These are phyloP conservation scores for Favolaschia claudopus DNA, from an alignment of 768 basidiomycete genomes.

Conservation along the genomic window DNA sequence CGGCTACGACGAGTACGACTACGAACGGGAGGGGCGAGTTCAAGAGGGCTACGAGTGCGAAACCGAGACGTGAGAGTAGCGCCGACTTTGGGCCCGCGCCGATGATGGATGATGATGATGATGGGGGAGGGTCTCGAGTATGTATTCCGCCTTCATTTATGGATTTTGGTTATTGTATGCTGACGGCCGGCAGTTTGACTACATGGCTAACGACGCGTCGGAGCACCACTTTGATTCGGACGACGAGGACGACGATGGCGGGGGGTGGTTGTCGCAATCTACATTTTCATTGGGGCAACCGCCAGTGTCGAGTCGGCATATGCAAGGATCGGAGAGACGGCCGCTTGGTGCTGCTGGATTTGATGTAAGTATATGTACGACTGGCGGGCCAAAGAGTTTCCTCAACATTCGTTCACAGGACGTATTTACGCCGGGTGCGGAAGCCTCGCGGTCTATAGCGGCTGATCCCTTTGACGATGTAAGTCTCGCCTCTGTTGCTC, in stretches of 20 bases:
- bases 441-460: slow-evolving; percentile 42
- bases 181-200: slow-evolving; percentile 15
- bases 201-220: slow-evolving; percentile 70
- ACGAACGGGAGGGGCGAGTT: slow-evolving; percentile 63
- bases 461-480: slow-evolving; percentile 71
- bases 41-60: slow-evolving; percentile 51
- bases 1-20: not conserved
- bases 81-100: slow-evolving; percentile 71
- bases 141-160: not conserved
- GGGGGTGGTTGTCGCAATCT: slow-evolving; percentile 83
- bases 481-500: slow-evolving; percentile 23
- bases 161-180: not conserved
- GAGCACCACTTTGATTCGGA: slow-evolving; percentile 63
- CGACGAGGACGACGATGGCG: slow-evolving; percentile 74
- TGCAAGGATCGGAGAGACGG: slow-evolving; percentile 48
- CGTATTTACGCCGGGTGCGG: slow-evolving; percentile 55
- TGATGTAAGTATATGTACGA: slow-evolving; percentile 58
- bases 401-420: slow-evolving; percentile 46
- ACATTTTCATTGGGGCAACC: slow-evolving; percentile 66
- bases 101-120: slow-evolving; percentile 54
- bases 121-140: slow-evolving; percentile 59
- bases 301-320: slow-evolving; percentile 54
- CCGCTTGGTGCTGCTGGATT: slow-evolving; percentile 48
- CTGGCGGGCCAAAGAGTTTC: not conserved
- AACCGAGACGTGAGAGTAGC: slow-evolving; percentile 55